Base-by-base conservation (phyloP, 1,284 basidiomycete genomes). In the Entoloma clypeatum region DNA sequence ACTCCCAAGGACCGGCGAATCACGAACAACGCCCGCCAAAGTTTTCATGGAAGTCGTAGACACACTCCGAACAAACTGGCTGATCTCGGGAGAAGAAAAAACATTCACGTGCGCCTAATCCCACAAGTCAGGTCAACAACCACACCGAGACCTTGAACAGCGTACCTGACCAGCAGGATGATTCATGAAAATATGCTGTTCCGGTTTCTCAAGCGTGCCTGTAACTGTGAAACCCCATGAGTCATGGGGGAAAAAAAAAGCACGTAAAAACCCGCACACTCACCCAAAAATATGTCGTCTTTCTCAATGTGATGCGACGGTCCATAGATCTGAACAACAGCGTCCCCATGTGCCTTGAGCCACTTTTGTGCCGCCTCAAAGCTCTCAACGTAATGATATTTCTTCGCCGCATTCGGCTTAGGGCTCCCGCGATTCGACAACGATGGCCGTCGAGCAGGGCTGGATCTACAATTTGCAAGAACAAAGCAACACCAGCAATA, bases 221-320 rank as follows among this genome's bases (percentile, higher is more conserved):
- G 85, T 76, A 17, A 89, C 85, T 87, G 47, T n/a, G n/a, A n/a
- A n/a, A n/a, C n/a, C n/a, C n/a, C n/a, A 16, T 36, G 45, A 21
- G 19, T 13, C n/a, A 32, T 28, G 47, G 10, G 18, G 13, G 39
- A 39, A 4, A 25, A 41, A 30, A 37, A 28, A 30, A 39, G 10
- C 16, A 36, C 2, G 14, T 14, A 22, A 28, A 8, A 25, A 18
- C 8, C 9, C 14, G 26, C 7, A 23, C 10, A 63, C 77, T 47
- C 52, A 83, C 86, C 75, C 0, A 89, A 61, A 45, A 75, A 76
- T 25, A 90, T 55, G 50, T 90, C 86, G 54, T 90, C 84, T 51
- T 72, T 79, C 43, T 71, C 71, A 34, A 87, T 72, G 5, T 64
- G 66, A 57, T 84, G 77, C 25, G 65, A 60, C 1, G 61, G 54